Base-by-base conservation (phyloP, 768 basidiomycete genomes). In the Rhodosporidiobolus odoratus region DNA sequence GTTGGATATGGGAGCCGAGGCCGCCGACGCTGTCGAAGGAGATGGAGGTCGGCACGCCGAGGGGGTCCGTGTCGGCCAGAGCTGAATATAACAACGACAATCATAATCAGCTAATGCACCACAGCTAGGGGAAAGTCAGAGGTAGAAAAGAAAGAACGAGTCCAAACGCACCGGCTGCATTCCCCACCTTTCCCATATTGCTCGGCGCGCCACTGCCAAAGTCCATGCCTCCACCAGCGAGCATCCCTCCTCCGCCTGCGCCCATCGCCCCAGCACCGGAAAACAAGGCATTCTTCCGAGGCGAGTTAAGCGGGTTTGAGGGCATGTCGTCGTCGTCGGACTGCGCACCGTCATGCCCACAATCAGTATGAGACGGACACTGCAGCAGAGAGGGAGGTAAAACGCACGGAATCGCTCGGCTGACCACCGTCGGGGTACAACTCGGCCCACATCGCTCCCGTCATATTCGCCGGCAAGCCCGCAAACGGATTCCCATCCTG, bases 1-100 rank as follows among this genome's bases (percentile, higher is more conserved):
- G 89, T 77, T 95, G 92, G 65, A 99, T 95, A 76, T 99, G 95
- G 63, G 92, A 90, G 75, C 97, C 94, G 48, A 99, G 81, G 5
- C 96, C 96, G 32, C 96, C 96, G 35, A 98, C 91, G 81, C 92
- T 91, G 76, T 96, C 92, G 78, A 99, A 98, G 0, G 93, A 94
- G 13, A 98, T 89, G 73, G 90, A 91, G 74, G 87, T 85, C 75
- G 94, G 93, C 13, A 95, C 90, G 21, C 93, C 93, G 23, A 99
- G 83, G 6, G 96, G 96, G 80, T 99, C 96, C 4, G 91, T 89
- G 78, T 99, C 96, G 13, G 95, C 93, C 23, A 94, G 76, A 45
- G 72, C 76, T 75, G 62, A 38, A 34, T 15, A 15, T 30, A 16
- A 25, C n/a, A 7, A 27, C 30, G 25, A 41, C 58, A 17, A 15